A percentile compares a stretch with the other conserved stretches of the same genome.
These are phyloP conservation scores for Penicillium sumatraense DNA, from an alignment of 2,329 filamentous ascomycete species.

Conservation along the genomic window DNA sequence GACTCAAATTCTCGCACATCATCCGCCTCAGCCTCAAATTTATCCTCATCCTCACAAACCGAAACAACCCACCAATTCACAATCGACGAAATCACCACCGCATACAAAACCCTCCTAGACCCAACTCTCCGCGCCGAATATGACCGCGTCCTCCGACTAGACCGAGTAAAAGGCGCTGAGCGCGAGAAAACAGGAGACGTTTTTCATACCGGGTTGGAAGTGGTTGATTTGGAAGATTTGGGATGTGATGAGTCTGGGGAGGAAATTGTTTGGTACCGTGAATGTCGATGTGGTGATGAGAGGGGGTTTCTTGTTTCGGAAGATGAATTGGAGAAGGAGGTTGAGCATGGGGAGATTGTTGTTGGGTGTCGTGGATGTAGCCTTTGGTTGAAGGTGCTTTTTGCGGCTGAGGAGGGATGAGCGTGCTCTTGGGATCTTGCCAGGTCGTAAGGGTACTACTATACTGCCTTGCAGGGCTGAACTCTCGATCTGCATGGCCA, in stretches of 20 bases:
- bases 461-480: no score
- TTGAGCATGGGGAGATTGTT: conserved; percentile 59
- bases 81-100: conserved; percentile 64
- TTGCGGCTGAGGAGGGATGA: conserved; percentile 49
- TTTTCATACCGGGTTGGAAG: conserved; percentile 59
- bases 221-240: conserved; percentile 63
- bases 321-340: conserved; percentile 56
- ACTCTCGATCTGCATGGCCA: no score
- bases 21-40: neutral
- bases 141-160: conserved; percentile 49
- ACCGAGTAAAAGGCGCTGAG: conserved; percentile 32
- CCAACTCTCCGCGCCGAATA: conserved; percentile 52
- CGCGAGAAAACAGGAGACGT: conserved; percentile 36
- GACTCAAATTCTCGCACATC: neutral
- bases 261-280: conserved; percentile 54
- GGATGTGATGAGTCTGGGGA: conserved; percentile 44
- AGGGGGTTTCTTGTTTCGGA: conserved; percentile 61
- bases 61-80: conserved; percentile 43
- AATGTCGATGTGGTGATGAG: conserved; percentile 64
- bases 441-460: no score
- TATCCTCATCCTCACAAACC: conserved; percentile 18
- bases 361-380: conserved; percentile 67
- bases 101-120: conserved; percentile 59
- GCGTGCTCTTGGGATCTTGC: conserved; percentile 10
- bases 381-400: conserved; percentile 65